Evolutionary conservation across 1,139 yeast genomes (phyloP).

Genomic region (Candida albicans): DNA sequence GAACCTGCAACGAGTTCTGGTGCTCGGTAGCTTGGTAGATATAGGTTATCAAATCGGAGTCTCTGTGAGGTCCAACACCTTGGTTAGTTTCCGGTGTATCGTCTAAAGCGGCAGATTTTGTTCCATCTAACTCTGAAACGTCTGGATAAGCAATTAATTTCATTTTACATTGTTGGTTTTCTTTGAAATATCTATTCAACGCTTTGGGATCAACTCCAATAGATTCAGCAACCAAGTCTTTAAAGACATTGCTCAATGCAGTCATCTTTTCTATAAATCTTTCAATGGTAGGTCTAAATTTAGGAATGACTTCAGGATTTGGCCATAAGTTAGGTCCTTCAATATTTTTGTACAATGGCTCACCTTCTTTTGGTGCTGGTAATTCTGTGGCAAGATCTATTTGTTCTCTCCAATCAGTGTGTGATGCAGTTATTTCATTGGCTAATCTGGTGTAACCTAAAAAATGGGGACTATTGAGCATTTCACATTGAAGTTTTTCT

Average conservation of each 20-base stretch:
- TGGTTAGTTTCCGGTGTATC: conserved; percentile 52
- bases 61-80: conserved; percentile 74
- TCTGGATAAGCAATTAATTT: conserved; percentile 56
- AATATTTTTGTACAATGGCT: conserved; percentile 55
- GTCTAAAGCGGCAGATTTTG: conserved; percentile 29
- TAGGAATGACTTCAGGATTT: conserved; percentile 45
- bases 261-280: conserved; percentile 51
- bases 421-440: conserved; percentile 62
- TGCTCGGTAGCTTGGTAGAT: conserved; percentile 59
- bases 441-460: conserved; percentile 67
- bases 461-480: conserved; percentile 65
- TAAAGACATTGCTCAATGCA: conserved; percentile 40
- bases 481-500: conserved; percentile 53
- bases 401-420: conserved; percentile 67
- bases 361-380: conserved; percentile 45
- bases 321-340: conserved; percentile 73
- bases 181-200: conserved; percentile 51
- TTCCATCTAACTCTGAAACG: conserved; percentile 25
- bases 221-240: conserved; percentile 53
- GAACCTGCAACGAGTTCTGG: conserved; percentile 55
- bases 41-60: conserved; percentile 62
- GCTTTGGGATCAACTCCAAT: conserved; percentile 48
- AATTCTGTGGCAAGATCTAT: conserved; percentile 65
- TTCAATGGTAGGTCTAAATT: conserved; percentile 46
- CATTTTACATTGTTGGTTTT: conserved; percentile 54